Conservation (phyloP, 1,139 yeast genomes). For the Candida dubliniensis region DNA sequence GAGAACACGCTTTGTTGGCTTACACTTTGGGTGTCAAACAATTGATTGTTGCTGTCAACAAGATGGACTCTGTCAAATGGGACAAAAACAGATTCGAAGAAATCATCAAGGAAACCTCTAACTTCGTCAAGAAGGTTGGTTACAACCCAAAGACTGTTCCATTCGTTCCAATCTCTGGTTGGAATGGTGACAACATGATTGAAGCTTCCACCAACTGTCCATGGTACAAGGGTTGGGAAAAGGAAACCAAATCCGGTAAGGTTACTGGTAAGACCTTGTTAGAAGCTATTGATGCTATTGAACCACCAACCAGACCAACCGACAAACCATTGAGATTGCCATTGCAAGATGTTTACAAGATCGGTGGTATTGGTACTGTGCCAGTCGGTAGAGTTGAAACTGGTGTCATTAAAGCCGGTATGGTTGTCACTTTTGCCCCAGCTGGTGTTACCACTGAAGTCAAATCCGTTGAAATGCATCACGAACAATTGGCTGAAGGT, state of each 20-base stretch:
- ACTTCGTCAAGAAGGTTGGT: constrained; percentile 92
- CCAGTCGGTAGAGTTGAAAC: constrained; percentile 95
- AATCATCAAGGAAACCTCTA: constrained; percentile 79
- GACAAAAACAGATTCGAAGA: constrained; percentile 78
- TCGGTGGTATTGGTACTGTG: constrained; percentile 92
- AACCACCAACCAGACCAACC: constrained; percentile 82
- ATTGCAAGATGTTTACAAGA: constrained; percentile 90
- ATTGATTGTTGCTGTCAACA: constrained; percentile 88
- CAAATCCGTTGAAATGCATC: constrained; percentile 93
- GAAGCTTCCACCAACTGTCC: constrained; percentile 80
- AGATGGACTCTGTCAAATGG: constrained; percentile 93
- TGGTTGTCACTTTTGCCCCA: constrained; percentile 89
- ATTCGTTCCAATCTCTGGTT: constrained; percentile 90
- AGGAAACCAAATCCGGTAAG: constrained; percentile 80
- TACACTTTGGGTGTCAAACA: constrained; percentile 89
- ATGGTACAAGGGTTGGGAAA: constrained; percentile 91
- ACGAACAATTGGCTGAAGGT: constrained; percentile 84
- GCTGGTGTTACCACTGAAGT: constrained; percentile 92
- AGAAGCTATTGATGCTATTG: constrained; percentile 85
- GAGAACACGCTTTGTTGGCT: constrained; percentile 90
- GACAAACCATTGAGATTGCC: constrained; percentile 92
- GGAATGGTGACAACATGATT: constrained; percentile 95
- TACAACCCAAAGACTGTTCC: constrained; percentile 91
- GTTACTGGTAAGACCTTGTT: constrained; percentile 82
- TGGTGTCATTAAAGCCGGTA: constrained; percentile 90